Base-by-base conservation (phyloP, 768 basidiomycete genomes). In the Myochromella boudieri region DNA sequence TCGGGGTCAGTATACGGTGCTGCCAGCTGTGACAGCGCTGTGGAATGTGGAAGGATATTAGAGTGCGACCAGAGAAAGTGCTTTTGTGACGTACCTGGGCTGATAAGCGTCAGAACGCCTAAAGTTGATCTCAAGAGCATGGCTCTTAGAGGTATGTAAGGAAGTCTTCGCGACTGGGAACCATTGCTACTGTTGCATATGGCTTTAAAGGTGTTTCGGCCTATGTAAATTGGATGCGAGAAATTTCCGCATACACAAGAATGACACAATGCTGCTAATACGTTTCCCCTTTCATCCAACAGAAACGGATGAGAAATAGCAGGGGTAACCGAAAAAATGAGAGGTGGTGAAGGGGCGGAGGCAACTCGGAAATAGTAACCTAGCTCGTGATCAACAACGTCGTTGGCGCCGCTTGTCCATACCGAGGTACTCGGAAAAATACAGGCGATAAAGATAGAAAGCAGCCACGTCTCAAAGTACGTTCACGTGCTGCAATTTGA, bases 1-100 rank as follows among this genome's bases (percentile, higher is more conserved):
- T 72, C 76, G 7, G 76, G 63, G 52, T 81, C 81, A 26, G 67
- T 66, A 54, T 76, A 81, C 28, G 59, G 38, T n/a, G 67, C 57
- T 17, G 70, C 75, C 7, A 54, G 53, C 60, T 80, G 78, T 8
- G 76, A 66, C 38, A 76, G 60, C 28, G 60, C 76, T 79, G 49
- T 20, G 34, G 6, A 14, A 14, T 1, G n/a, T 15, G 15, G 29
- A 9, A 39, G 38, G 15, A 3, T 5, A 25, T 49, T 10, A 49
- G 33, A 18, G 2, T 3, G 25, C 25, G 11, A 25, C 12, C n/a
- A 20, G 45, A 48, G 21, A 37, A 15, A 22, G 37, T 25, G 9
- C 25, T 17, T 25, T 15, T 12, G n/a, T 31, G 6, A 52, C 67
- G 11, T 53, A 74, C 77, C 75, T 48, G 69, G 57, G 50, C 69